Evolutionary conservation across 805 yeast genomes (phyloP).

Genomic region (Jamesozyma hellenica): DNA sequence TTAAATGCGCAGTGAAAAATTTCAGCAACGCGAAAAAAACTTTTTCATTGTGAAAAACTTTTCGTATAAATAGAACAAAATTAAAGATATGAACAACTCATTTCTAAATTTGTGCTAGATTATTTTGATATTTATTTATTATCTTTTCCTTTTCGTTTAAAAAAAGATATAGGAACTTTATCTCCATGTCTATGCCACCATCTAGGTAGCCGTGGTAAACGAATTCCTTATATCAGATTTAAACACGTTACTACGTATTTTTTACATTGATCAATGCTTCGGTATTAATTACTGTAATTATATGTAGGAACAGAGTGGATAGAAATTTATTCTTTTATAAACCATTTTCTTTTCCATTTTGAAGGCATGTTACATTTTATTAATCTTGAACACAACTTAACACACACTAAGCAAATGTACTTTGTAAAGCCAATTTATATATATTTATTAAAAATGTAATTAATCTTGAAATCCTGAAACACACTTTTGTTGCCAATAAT

Average conservation of each 20-base stretch:
- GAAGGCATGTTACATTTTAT: conserved; percentile 24
- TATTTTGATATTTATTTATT: background rate
- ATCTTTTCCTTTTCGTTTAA: background rate
- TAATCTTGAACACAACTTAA: background rate
- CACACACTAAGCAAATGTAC: too few species aligned
- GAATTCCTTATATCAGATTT: conserved; percentile 38
- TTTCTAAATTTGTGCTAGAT: too few species aligned
- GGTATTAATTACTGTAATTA: conserved; percentile 5
- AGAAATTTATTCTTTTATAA: conserved; percentile 5
- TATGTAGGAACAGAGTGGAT: conserved; percentile 22
- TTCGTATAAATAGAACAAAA: too few species aligned
- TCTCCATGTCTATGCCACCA: conserved; percentile 37
- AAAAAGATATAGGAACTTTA: conserved; percentile 30
- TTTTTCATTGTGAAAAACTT: too few species aligned
- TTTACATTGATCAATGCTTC: background rate
- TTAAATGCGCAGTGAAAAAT: too few species aligned
- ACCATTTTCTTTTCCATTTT: conserved; percentile 21
- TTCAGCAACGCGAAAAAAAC: too few species aligned
- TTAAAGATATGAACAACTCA: too few species aligned
- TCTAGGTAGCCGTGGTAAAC: conserved; percentile 42
- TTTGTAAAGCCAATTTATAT: too few species aligned
- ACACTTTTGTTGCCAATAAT: too few species aligned
- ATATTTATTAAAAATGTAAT: too few species aligned
- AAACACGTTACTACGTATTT: conserved; percentile 6
- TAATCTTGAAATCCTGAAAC: too few species aligned